Evolutionary conservation across 2,329 filamentous ascomycete genomes (phyloP).

Genomic region (Botrytis galanthina): DNA sequence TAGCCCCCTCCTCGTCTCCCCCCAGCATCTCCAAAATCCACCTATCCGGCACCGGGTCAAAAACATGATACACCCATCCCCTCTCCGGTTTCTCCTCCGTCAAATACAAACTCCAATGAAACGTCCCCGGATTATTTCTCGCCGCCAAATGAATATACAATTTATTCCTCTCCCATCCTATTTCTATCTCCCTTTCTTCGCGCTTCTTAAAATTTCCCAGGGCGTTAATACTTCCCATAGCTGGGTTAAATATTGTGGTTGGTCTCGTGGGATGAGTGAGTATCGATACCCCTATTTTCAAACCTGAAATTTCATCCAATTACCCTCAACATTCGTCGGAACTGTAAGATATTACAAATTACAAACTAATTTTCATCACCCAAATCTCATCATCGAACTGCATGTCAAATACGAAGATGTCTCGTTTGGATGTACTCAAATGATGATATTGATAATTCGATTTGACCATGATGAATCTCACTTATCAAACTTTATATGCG

Average conservation of each 20-base stretch:
- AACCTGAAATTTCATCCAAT: not conserved
- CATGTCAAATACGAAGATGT: not conserved
- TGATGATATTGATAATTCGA: not conserved
- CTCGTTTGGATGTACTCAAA: not conserved
- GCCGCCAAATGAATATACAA: not conserved
- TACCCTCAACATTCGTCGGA: not conserved
- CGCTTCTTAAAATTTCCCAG: not conserved
- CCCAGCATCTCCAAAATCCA: not conserved
- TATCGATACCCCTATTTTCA: not conserved
- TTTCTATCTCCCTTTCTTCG: not conserved
- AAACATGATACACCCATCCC: not conserved
- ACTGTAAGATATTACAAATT: not conserved
- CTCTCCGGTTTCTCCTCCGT: not conserved
- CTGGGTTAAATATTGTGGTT: not conserved
- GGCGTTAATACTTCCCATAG: not conserved
- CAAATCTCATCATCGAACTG: not conserved
- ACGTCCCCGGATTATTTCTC: not conserved
- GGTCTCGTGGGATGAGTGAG: not conserved
- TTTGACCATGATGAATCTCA: not conserved
- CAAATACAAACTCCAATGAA: conserved; percentile 3
- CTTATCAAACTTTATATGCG: not conserved
- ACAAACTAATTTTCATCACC: not conserved
- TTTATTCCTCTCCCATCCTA: not conserved
- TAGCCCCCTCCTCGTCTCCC: not conserved
- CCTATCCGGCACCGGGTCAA: not conserved